Percentiles rank a stretch among this genome's conserved stretches.
phyloP scores from a whole-genome alignment of 495 filamentous ascomycete genomes.

The Entonaema liquescens region DNA sequence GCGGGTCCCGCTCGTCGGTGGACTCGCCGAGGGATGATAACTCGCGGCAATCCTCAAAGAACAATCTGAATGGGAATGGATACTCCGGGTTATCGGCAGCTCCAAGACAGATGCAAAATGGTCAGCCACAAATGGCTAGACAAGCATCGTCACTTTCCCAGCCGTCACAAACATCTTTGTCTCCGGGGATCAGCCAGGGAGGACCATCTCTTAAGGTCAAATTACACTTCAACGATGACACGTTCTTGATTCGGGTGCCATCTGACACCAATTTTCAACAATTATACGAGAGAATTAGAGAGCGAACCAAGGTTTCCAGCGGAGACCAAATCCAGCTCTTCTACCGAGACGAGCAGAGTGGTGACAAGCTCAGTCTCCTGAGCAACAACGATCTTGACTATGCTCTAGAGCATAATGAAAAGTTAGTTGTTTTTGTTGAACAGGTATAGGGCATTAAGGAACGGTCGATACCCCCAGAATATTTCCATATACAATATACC shows the following conservation, averaged over 20 bases:
- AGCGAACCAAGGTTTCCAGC: slow-evolving; percentile 72
- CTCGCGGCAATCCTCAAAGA: slow-evolving; percentile 79
- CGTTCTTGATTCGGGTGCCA: slow-evolving; percentile 89
- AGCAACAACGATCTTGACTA: slow-evolving; percentile 82
- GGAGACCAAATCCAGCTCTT: slow-evolving; percentile 75
- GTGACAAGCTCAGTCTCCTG: slow-evolving; percentile 74
- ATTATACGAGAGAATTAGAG: slow-evolving; percentile 81
- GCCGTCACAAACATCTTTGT: slow-evolving; percentile 66
- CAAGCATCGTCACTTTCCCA: slow-evolving; percentile 79
- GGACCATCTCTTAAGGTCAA: slow-evolving; percentile 81
- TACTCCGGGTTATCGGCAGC: slow-evolving; percentile 65
- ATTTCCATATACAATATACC: slow-evolving; percentile 46
- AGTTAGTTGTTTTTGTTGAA: slow-evolving; percentile 82
- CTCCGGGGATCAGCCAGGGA: slow-evolving; percentile 55
- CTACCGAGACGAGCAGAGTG: slow-evolving; percentile 87
- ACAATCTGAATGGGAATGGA: slow-evolving; percentile 69
- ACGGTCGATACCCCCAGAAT: slow-evolving; percentile 23
- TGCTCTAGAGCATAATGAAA: slow-evolving; percentile 83
- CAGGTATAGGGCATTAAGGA: slow-evolving; percentile 42
- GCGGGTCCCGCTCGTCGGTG: slow-evolving; percentile 74
- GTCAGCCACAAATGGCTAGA: slow-evolving; percentile 68
- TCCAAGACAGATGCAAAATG: slow-evolving; percentile 67
- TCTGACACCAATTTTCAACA: slow-evolving; percentile 78
- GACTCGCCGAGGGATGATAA: slow-evolving; percentile 63
- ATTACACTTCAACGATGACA: slow-evolving; percentile 88